Base-by-base conservation (phyloP, 257 asterid genomes). In the Solanum corneliomulleri region DNA sequence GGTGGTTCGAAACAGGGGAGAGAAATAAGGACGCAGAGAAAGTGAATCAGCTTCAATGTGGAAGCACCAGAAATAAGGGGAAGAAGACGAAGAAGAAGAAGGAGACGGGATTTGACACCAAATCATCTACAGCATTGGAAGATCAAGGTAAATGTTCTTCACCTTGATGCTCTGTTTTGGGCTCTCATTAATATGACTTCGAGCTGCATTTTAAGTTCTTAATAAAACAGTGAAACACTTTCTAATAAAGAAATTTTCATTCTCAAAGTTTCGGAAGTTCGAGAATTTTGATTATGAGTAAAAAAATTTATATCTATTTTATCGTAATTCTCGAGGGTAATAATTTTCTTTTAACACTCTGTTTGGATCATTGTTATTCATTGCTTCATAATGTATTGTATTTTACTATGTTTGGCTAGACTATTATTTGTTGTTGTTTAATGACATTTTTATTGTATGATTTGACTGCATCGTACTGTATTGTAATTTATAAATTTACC, bases 1-100 rank as follows among this genome's bases (percentile, higher is more conserved):
- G 93, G 4, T 89, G 91, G 91, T 84, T 91, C 74, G 85, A 84
- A 35, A 76, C 71, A 9, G 80, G 29, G 41, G 87, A 72, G 70
- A 84, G 88, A 76, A 87, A 88, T 62, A 85, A 89, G 87, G 87
- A 25, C 4, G 64, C n/a, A 45, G 89, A 69, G 87, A 88, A 83
- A 72, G 87, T 64, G 64, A 56, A 29, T 85, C 16, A 71, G 86
- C 87, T 44, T 78, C 64, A 44, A 2, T 45, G 31, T 15, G 41
- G 64, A 25, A 44, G n/a, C n/a, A 14, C 16, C 35, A 78, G 23
- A 4, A 78, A 45, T 6, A 23, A 76, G 10, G 23, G 13, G 68
- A 77, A 44, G 37, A 76, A 76, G 83, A n/a, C 62, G 62, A 18
- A 7, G 21, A 80, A 29, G 42, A 47, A 16, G 4, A 29, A 80